Percentiles rank a stretch among this genome's conserved stretches.
These are phyloP conservation scores for Cryomyces antarcticus DNA, from an alignment of 495 filamentous ascomycete genomes.

Conservation along the genomic window DNA sequence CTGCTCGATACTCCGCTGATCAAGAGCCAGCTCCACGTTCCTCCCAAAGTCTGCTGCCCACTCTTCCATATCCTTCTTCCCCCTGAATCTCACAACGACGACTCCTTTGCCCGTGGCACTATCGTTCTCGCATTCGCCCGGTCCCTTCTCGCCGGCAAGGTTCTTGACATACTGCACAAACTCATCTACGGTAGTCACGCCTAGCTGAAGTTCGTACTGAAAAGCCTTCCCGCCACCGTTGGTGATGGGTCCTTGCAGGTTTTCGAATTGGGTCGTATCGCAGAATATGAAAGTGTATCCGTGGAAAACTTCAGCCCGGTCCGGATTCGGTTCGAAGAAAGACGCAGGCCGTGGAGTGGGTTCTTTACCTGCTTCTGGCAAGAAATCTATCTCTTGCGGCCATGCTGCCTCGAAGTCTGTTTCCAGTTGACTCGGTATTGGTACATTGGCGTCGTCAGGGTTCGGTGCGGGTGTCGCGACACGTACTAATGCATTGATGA, in stretches of 20 bases:
- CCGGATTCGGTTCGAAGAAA: constrained; percentile 46
- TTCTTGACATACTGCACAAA: constrained; percentile 59
- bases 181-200: constrained; percentile 50
- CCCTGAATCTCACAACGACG: constrained; percentile 55
- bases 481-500: constrained; percentile 38
- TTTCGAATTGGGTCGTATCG: constrained; percentile 57
- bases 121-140: constrained; percentile 38
- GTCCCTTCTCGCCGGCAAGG: constrained; percentile 49
- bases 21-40: constrained; percentile 44
- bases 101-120: constrained; percentile 42
- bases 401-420: constrained; percentile 62
- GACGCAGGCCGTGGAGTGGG: constrained; percentile 37
- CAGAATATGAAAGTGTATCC: constrained; percentile 83
- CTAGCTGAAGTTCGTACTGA: constrained; percentile 36
- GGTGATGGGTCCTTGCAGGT: constrained; percentile 48
- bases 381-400: constrained; percentile 50
- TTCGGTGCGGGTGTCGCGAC: constrained; percentile 25
- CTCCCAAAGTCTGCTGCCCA: constrained; percentile 53
- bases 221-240: constrained; percentile 71
- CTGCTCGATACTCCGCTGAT: constrained; percentile 71
- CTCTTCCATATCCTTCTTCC: constrained; percentile 34
- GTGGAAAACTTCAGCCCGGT: constrained; percentile 53
- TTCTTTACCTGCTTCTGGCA: constrained; percentile 61
- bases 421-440: constrained; percentile 43
- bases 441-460: constrained; percentile 28